Base-by-base conservation (phyloP, 2,329 filamentous ascomycete genomes). In the Fusarium pseudograminearum region DNA sequence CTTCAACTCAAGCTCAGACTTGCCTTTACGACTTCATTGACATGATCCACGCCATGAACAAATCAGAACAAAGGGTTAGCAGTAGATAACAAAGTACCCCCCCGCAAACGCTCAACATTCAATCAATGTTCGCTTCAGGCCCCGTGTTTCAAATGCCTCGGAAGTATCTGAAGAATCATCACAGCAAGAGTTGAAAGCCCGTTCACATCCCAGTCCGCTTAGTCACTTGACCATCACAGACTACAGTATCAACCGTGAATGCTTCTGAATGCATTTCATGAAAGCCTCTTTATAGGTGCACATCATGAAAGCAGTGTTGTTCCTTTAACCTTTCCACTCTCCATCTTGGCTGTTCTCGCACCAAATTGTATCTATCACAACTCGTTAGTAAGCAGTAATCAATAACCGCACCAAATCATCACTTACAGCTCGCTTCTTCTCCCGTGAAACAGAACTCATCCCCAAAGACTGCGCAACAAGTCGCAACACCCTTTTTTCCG, bases 391-490 rank as follows among this genome's bases (percentile, higher is more conserved):
- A 24, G 57, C 45, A 40, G 18, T 10, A 26, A 30, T 11, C 31
- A 40, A 20, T 15, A 20, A 9, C 33, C 14, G 4, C 42, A 20
- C 42, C 14, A 33, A 22, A 5, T 24, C 20, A 38, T 24, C 45
- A 83, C 90, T 77, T 82, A 94, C 92, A 20, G 95, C 95, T 76
- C 94, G 86, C 81, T 99, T 99, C 85, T 96, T 97, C 80, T 98
- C 94, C n/a, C 82, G 82, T 7, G 95, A 90, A 3, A 94, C 92
- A 8, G 80, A 81, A 4, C 78, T 78, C 87, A 98, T 90, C 5
- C 90, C 92, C 36, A 98, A 80, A 31, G 89, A 85, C 78, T 89
- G 87, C 1, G 94, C 93, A 24, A 97, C 80, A 24, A 97, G 83
- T 24, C 96, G 86, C 53, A 99, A 80, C 1, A 94, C 84, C 74